Percentiles rank a stretch among this genome's conserved stretches.
phyloP scores from a whole-genome alignment of 176 grass and related monocot genomes.

The Poa pratensis region DNA sequence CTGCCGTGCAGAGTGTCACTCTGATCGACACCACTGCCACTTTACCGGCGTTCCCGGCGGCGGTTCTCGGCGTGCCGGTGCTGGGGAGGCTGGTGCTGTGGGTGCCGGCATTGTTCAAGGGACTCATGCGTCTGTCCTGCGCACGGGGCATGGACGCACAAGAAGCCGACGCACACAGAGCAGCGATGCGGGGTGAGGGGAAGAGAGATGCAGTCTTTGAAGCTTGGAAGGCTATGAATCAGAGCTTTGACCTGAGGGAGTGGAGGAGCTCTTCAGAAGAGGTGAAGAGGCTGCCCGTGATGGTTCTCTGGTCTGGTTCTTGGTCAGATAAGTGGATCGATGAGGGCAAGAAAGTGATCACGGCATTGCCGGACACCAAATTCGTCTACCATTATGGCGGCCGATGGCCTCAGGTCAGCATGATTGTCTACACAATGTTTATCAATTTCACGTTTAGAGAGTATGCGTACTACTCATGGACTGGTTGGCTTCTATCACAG shows the following conservation, averaged over 20 bases:
- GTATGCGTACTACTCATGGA: not conserved
- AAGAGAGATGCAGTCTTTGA: conserved; percentile 52
- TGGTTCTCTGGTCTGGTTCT: conserved; percentile 73
- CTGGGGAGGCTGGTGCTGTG: conserved; percentile 56
- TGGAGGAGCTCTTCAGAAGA: conserved; percentile 56
- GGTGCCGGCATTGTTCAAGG: conserved; percentile 56
- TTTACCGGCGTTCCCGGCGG: conserved; percentile 68
- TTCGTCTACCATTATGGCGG: conserved; percentile 79
- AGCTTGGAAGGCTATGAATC: conserved; percentile 68
- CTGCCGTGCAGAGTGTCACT: conserved; percentile 57
- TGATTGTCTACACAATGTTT: not conserved
- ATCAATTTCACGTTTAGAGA: not conserved
- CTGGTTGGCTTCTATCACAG: not conserved
- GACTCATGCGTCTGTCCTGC: conserved; percentile 71
- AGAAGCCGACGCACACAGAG: conserved; percentile 54
- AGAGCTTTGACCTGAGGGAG: conserved; percentile 77
- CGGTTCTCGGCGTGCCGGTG: conserved; percentile 57
- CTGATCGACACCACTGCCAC: conserved; percentile 58
- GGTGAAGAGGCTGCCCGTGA: conserved; percentile 59
- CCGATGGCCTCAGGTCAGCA: conserved; percentile 80
- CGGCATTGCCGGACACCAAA: conserved; percentile 53
- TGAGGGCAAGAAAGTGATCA: conserved; percentile 59
- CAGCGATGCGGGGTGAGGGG: conserved; percentile 53
- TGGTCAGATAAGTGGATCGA: conserved; percentile 92
- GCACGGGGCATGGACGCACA: conserved; percentile 42